Base-by-base conservation (phyloP, 768 basidiomycete species). In the Rhizopogon vinicolor region DNA sequence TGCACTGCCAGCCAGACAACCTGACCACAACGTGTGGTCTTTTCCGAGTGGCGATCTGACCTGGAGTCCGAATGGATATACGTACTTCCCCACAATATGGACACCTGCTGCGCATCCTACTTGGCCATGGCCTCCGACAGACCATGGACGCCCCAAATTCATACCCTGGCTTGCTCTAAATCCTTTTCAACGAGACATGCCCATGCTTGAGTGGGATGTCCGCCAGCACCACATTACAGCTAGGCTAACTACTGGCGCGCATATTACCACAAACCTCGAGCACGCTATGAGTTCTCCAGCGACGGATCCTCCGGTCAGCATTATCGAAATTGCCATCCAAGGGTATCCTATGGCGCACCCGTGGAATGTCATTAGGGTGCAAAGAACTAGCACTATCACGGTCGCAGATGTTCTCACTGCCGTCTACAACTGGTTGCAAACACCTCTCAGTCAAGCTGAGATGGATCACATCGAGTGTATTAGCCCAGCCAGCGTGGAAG, bases 361-460 rank as follows among this genome's bases (percentile, higher is more conserved):
- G 41, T 77, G 86, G 85, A 10, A 25, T 16, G 9, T 7, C 9
- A 14, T 49, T 14, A 49, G 48, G 22, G 35, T 49, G 19, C 48
- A 49, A 10, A 37, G 3, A 35, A 16, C 48, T 1, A 80, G 81
- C 2, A 78, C 78, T 0, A 75, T 85, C 54, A 56, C 74, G 40
- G 61, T 84, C 48, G 62, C 75, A 9, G 79, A 82, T 58, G 46
- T 84, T 58, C 66, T 85, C 22, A 68, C 77, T 39, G 78, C 74
- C 8, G 74, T 85, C 16, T 74, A 80, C 59, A 61, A 65, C 0
- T 82, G 81, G 63, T 74, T 83, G 62, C 80, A 74, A 54, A 61
- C 54, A 25, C 74, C 74, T 2, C 60, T 85, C 43, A 75, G 75
- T 5, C 57, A 56, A 7, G 44, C 55, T 0, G 69, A 75, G 45